Base-by-base conservation (phyloP, 1,139 yeast genomes). In the Kluyveromyces sp. region DNA sequence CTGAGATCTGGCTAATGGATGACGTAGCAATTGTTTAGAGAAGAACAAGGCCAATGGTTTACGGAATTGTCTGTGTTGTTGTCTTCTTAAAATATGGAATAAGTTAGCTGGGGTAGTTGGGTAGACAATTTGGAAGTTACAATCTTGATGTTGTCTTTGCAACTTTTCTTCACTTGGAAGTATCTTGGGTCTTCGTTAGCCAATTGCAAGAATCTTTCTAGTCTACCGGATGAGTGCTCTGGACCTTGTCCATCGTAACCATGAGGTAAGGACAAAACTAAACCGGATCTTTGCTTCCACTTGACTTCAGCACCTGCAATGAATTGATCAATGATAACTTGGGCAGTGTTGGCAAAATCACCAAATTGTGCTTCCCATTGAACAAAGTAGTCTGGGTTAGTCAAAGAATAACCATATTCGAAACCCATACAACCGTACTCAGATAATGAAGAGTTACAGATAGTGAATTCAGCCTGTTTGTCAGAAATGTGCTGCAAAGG, bases 191-290 rank as follows among this genome's bases (percentile, higher is more conserved):
- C 98, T 73, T 94, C 99, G 67, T 90, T 92, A 67, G 96, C 84
- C 66, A 94, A 73, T 74, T 87, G 96, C 69, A 94, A 78, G 74
- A 89, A 94, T 75, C 99, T 83, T 75, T 94, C 99, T 50, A 94
- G 73, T 78, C 98, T 84, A 63, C 96, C 97, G 51, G 96, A 87
- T 34, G 98, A 92, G 72, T 94, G 99, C 74, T 94, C 99, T 57
- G 98, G 98, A 63, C 99, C 99, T 75, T 92, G 98, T 58, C 99
- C 99, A 69, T 94, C 99, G 68, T 90, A 94, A 73, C 99, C 99
- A 68, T 94, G 99, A 52, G 99, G 99, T 69, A 94, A 78, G 4
- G 97, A 87, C 60, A 94, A 73, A 43, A 92, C 96, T 55, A 94
- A 69, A 67, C 99, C 99, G 25, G 96, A 86, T 73, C 99, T 86